Evolutionary conservation across 805 yeast genomes (phyloP).

Genomic region (Saturnispora gosingensis): DNA sequence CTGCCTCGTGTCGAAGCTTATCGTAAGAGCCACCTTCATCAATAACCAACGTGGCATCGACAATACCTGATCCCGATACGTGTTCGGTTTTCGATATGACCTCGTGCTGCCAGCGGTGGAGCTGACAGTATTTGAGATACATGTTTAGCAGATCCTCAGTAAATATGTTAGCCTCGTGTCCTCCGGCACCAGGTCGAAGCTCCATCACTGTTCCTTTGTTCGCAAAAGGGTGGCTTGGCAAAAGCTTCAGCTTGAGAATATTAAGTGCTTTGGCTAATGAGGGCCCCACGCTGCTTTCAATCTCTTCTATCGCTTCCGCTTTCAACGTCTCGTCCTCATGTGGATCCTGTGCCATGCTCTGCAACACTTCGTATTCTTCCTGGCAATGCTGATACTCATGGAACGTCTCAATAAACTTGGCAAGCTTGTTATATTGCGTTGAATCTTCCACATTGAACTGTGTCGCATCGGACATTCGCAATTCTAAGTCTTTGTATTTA

Average conservation of each 20-base stretch:
- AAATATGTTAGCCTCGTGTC: conserved; percentile 85
- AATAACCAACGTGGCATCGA: conserved; percentile 67
- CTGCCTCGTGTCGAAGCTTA: conserved; percentile 72
- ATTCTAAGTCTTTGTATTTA: conserved; percentile 36
- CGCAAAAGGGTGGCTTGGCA: conserved; percentile 71
- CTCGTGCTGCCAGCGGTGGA: conserved; percentile 57
- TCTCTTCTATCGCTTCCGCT: conserved; percentile 56
- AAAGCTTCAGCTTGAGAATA: conserved; percentile 44
- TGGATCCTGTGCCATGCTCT: conserved; percentile 22
- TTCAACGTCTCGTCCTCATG: conserved; percentile 38
- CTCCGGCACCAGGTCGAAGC: conserved; percentile 93
- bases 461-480: conserved; percentile 33
- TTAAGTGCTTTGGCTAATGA: conserved; percentile 33
- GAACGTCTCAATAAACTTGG: conserved; percentile 35
- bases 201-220: conserved; percentile 76
- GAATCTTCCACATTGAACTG: conserved; percentile 40
- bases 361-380: conserved; percentile 27
- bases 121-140: conserved; percentile 67
- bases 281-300: conserved; percentile 35
- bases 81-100: conserved; percentile 49
- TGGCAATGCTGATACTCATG: conserved; percentile 29
- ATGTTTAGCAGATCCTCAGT: conserved; percentile 70
- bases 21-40: conserved; percentile 74
- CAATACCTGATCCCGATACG: conserved; percentile 55
- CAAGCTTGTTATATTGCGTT: conserved; percentile 37